These are phyloP conservation scores for Corinectria fuckeliana DNA, from an alignment of 2,329 filamentous ascomycete species.

Conservation along the genomic window DNA sequence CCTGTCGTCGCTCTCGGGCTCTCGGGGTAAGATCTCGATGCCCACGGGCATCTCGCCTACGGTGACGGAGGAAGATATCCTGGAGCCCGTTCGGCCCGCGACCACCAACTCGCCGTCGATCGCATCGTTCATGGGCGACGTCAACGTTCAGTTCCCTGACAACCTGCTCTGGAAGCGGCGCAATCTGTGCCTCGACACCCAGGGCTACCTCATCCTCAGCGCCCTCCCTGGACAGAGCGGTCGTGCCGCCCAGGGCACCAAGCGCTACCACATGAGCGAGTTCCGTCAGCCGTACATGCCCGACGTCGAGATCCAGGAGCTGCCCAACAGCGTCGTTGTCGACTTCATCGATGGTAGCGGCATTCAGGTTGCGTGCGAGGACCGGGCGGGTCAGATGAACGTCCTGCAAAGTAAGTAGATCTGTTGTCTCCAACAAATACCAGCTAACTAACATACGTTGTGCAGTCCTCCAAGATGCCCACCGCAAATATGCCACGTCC, in stretches of 20 bases:
- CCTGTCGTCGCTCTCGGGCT: slow-evolving; percentile 60
- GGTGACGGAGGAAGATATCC: slow-evolving; percentile 55
- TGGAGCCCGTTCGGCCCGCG: slow-evolving; percentile 36
- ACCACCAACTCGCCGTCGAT: slow-evolving; percentile 48
- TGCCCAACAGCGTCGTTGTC: slow-evolving; percentile 80
- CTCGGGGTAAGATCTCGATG: slow-evolving; percentile 52
- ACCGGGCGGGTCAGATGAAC: slow-evolving; percentile 62
- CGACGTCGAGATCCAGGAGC: slow-evolving; percentile 89
- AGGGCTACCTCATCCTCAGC: slow-evolving; percentile 83
- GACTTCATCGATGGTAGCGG: slow-evolving; percentile 67
- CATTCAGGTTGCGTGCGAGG: slow-evolving; percentile 69
- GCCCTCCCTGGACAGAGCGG: slow-evolving; percentile 62
- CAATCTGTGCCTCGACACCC: slow-evolving; percentile 82
- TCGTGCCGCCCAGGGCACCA: slow-evolving; percentile 56
- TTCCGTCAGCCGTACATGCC: slow-evolving; percentile 82
- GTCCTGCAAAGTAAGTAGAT: slow-evolving; percentile 59
- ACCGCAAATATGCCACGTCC: slow-evolving; percentile 41
- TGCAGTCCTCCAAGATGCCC: slow-evolving; percentile 46
- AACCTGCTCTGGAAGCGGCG: slow-evolving; percentile 96
- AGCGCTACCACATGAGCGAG: slow-evolving; percentile 85
- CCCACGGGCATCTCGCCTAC: slow-evolving; percentile 56
- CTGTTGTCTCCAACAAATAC: neutral
- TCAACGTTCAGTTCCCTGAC: slow-evolving; percentile 97
- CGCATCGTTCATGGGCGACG: slow-evolving; percentile 78
- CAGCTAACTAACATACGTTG: neutral